Evolutionary conservation across 2,329 filamentous ascomycete species (phyloP).

Genomic region (Fonsecaea multimorphosa): DNA sequence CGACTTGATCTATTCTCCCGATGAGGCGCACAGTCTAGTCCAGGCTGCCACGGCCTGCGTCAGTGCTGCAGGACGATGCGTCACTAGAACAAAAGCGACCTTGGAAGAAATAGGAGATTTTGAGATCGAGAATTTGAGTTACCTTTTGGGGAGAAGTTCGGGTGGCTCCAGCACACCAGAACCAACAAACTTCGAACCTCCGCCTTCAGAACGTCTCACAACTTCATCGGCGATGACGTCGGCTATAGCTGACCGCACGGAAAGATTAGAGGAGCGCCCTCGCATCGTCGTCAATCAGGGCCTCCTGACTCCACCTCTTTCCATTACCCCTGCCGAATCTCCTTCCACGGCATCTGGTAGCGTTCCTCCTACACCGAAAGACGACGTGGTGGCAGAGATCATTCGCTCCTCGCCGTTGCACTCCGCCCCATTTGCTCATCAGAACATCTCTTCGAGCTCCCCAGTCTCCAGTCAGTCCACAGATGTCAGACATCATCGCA

Average conservation of each 20-base stretch:
- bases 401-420: conserved; percentile 25
- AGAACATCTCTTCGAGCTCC: conserved; percentile 1
- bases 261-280: conserved; percentile 15
- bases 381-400: conserved; percentile 23
- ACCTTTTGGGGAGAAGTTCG: conserved; percentile 27
- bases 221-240: conserved; percentile 7
- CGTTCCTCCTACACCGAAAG: conserved; percentile 28
- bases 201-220: conserved; percentile 16
- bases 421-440: conserved; percentile 13
- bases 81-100: conserved; percentile 81
- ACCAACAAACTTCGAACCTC: conserved; percentile 34
- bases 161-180: conserved; percentile 57
- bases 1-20: conserved; percentile 79
- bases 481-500: conserved; percentile 22
- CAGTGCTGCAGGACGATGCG: conserved; percentile 86
- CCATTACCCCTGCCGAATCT: conserved; percentile 25
- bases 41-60: conserved; percentile 85
- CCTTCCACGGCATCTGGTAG: conserved; percentile 27
- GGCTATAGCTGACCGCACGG: conserved; percentile 3
- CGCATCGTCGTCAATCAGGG: conserved; percentile 22
- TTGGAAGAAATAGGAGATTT: conserved; percentile 92
- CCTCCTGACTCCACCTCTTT: conserved; percentile 30
- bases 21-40: conserved; percentile 76
- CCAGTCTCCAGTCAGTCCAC: conserved; percentile 15
- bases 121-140: conserved; percentile 54